These are phyloP conservation scores for Phytophthora syringae DNA, from an alignment of 352 stramenopile genomes.

Conservation along the genomic window DNA sequence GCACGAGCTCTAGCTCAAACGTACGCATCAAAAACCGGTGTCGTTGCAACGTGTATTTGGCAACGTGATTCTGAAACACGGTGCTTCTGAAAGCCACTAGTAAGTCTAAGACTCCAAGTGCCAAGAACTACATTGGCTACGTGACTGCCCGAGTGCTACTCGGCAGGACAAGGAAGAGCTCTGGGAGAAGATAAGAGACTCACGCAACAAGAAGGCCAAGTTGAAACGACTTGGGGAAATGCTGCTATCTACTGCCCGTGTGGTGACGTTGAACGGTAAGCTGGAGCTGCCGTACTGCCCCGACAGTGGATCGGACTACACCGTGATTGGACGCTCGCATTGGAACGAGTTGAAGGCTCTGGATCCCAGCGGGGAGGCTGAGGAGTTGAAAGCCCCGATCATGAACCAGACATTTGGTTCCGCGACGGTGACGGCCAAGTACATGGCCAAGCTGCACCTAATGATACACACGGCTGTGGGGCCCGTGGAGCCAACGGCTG, in stretches of 20 bases:
- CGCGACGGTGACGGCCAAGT: neutral
- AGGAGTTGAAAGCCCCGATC: neutral
- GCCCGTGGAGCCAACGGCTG: neutral
- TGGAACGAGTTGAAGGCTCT: neutral
- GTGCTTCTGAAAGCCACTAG: constrained; percentile 2
- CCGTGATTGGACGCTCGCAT: neutral
- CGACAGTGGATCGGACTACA: constrained; percentile 1
- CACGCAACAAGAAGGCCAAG: no score
- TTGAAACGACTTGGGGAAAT: no score
- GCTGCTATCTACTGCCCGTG: neutral
- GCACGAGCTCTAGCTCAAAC: neutral
- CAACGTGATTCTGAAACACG: neutral
- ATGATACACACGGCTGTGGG: constrained; percentile 19
- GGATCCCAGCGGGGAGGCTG: neutral
- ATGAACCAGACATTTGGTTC: constrained; percentile 8
- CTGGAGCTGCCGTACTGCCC: constrained; percentile 15
- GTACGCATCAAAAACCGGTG: neutral
- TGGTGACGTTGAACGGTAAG: constrained; percentile 5
- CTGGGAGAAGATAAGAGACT: no score
- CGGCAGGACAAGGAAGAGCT: neutral
- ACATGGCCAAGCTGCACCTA: constrained; percentile 8
- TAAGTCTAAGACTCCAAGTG: constrained; percentile 4
- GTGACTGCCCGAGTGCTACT: neutral
- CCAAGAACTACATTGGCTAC: constrained; percentile 10
- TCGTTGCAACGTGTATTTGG: neutral